Percentiles rank a stretch among this genome's conserved stretches.
These are phyloP conservation scores for Liquidambar formosana DNA, from an alignment of 164 flowering plant species.

Conservation along the genomic window DNA sequence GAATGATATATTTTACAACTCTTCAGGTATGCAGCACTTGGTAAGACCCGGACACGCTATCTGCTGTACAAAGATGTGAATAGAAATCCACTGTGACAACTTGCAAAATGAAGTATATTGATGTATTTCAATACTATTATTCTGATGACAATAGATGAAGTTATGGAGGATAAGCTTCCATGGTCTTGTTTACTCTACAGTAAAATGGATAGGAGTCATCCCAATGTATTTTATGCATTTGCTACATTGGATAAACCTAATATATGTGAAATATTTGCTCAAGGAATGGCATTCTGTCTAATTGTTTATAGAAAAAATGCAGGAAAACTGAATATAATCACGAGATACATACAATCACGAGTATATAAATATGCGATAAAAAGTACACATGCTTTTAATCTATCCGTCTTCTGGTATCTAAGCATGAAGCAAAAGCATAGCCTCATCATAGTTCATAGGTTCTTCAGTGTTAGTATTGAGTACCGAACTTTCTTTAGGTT, in stretches of 20 bases:
- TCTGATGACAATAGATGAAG: not conserved
- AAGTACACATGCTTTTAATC: not conserved
- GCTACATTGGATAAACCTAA: not conserved
- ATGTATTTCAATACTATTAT: not conserved
- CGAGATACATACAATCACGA: not conserved
- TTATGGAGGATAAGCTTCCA: not conserved
- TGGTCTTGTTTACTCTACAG: not conserved
- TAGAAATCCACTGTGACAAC: conserved; percentile 63
- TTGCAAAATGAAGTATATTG: not conserved
- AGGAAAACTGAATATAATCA: no score
- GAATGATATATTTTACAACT: conserved; percentile 3
- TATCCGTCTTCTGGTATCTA: no score
- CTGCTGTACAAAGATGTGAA: conserved; percentile 94
- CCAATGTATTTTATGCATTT: not conserved
- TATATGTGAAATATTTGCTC: not conserved
- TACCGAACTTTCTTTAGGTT: no score
- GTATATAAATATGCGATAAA: not conserved
- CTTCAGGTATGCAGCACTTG: conserved; percentile 96
- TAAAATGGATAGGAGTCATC: not conserved
- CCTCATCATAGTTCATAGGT: no score
- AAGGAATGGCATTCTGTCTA: not conserved
- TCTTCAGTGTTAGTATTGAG: no score
- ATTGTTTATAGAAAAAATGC: not conserved
- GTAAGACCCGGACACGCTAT: conserved; percentile 79
- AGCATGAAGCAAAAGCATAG: no score